Evolutionary conservation across 108 stramenopile species (phyloP).

Genomic region (Skeletonema tropicum): DNA sequence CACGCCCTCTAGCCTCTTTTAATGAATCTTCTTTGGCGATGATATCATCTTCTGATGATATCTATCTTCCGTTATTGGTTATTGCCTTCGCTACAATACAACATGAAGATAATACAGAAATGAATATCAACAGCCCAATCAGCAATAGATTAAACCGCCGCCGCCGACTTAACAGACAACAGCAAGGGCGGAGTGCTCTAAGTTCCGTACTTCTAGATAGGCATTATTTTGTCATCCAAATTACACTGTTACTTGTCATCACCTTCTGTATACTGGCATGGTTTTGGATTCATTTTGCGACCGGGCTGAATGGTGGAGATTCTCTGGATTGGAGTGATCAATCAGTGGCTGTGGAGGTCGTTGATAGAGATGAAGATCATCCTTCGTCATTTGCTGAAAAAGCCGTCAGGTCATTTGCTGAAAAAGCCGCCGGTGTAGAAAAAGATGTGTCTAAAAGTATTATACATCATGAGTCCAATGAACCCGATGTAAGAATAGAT

Average conservation of each 20-base stretch:
- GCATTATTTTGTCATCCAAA: conserved; percentile 1
- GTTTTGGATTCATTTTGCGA: background rate
- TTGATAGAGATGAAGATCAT: background rate
- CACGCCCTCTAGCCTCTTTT: too few relatives aligned
- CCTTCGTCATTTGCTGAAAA: background rate
- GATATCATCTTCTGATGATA: too few relatives aligned
- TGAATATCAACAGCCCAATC: too few relatives aligned
- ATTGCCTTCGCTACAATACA: too few relatives aligned
- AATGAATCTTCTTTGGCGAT: too few relatives aligned
- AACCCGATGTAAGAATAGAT: background rate
- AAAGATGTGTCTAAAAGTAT: too few relatives aligned
- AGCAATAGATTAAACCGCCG: background rate
- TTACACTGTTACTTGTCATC: background rate
- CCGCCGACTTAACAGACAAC: background rate
- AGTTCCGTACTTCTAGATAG: background rate
- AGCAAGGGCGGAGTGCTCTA: background rate
- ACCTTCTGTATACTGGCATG: background rate
- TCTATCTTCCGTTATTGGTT: too few relatives aligned
- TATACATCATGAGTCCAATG: background rate
- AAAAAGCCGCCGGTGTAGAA: too few relatives aligned
- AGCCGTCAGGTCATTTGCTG: background rate
- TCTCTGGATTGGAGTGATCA: too few relatives aligned
- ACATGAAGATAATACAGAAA: too few relatives aligned
- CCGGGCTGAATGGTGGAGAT: too few relatives aligned
- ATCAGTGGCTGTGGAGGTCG: background rate